These are phyloP conservation scores for Stagonosporopsis chrysanthemi DNA, from an alignment of 2,329 filamentous ascomycete species.

Conservation along the genomic window DNA sequence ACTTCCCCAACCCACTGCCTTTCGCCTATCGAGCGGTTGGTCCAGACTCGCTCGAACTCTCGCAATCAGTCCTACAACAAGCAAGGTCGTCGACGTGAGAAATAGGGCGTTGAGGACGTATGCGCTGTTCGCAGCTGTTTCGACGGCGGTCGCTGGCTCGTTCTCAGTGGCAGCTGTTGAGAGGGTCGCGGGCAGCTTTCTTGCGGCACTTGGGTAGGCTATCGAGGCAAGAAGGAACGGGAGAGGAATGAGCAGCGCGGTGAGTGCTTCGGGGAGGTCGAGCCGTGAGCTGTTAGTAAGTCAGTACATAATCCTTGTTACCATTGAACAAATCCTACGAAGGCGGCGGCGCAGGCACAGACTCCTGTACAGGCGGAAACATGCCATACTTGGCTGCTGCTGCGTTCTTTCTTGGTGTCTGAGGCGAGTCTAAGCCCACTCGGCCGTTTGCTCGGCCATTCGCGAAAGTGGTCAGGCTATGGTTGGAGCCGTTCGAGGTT, in stretches of 20 bases:
- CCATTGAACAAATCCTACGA: slow-evolving; percentile 27
- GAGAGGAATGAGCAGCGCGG: slow-evolving; percentile 59
- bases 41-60: slow-evolving; percentile 38
- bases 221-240: slow-evolving; percentile 58
- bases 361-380: slow-evolving; percentile 48
- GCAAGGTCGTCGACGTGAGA: slow-evolving; percentile 56
- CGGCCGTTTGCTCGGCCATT: slow-evolving; percentile 44
- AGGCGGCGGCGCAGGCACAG: slow-evolving; percentile 24
- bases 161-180: slow-evolving; percentile 35
- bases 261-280: slow-evolving; percentile 56
- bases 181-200: slow-evolving; percentile 29
- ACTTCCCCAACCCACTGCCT: slow-evolving; percentile 31
- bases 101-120: slow-evolving; percentile 55
- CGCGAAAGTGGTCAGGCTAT: slow-evolving; percentile 41
- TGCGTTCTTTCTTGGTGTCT: slow-evolving; percentile 19
- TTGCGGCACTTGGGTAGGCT: slow-evolving; percentile 49
- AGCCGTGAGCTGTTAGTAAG: slow-evolving; percentile 39
- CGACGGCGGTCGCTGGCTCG: slow-evolving; percentile 20
- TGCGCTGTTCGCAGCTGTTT: slow-evolving; percentile 21
- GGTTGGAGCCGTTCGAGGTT: slow-evolving; percentile 39
- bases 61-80: slow-evolving; percentile 54
- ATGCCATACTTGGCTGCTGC: slow-evolving; percentile 32
- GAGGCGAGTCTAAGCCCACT: slow-evolving; percentile 52
- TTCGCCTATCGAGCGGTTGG: slow-evolving; percentile 48
- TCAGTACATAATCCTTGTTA: slow-evolving; percentile 12